phyloP scores from a whole-genome alignment of 1,284 basidiomycete species.

The Naganishia sp. region DNA sequence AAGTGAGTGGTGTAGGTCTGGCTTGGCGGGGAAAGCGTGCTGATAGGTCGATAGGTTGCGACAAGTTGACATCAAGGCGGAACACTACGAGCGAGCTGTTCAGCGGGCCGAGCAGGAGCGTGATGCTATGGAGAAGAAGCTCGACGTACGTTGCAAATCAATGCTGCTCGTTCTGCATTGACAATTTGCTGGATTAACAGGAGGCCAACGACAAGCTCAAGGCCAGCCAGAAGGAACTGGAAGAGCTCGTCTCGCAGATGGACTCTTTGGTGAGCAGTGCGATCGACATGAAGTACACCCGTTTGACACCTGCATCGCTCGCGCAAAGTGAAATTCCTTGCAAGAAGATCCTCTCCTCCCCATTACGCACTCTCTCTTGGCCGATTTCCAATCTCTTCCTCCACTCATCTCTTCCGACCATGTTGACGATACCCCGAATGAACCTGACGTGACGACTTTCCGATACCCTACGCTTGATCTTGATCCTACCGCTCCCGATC shows the following conservation, averaged over 20 bases:
- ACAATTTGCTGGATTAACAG: conserved; percentile 3
- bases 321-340: conserved; percentile 10
- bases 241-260: conserved; percentile 31
- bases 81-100: conserved; percentile 95
- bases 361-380: conserved; percentile 1
- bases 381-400: conserved; percentile 6
- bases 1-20: conserved; percentile 65
- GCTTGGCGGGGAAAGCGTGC: conserved; percentile 5
- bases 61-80: conserved; percentile 97
- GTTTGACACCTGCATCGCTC: neutral
- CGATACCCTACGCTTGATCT: conserved; percentile 20
- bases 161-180: conserved; percentile 2
- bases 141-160: conserved; percentile 64
- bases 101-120: conserved; percentile 85
- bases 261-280: conserved; percentile 28
- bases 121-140: conserved; percentile 92
- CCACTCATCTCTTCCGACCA: conserved; percentile 7
- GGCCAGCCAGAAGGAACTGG: conserved; percentile 31
- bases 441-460: conserved; percentile 8
- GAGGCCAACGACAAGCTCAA: conserved; percentile 31
- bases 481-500: conserved; percentile 14
- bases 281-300: neutral
- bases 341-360: conserved; percentile 17
- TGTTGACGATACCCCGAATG: conserved; percentile 2
- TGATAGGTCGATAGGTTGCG: conserved; percentile 67